Conservation (phyloP, 1,139 yeast species). For the Zygosaccharomyces sapae region DNA sequence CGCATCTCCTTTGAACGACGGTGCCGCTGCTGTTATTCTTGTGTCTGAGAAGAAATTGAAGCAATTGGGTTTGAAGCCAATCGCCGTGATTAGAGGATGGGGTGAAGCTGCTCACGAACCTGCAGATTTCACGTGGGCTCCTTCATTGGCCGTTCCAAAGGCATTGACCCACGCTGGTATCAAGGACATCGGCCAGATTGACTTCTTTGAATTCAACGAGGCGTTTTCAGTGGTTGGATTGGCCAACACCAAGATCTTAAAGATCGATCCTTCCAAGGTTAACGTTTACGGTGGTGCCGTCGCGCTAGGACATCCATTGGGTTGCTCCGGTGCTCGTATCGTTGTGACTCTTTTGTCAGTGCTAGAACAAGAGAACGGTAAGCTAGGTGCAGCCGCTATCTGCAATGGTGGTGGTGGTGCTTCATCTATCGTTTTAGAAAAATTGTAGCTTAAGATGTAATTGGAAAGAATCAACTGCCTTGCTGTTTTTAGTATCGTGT, state of each 20-base stretch:
- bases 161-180: constrained; percentile 85
- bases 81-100: constrained; percentile 88
- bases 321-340: constrained; percentile 96
- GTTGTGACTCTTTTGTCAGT: constrained; percentile 77
- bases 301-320: constrained; percentile 95
- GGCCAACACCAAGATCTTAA: constrained; percentile 76
- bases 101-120: constrained; percentile 98
- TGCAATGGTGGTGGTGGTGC: constrained; percentile 99
- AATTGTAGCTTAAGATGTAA: constrained; percentile 26
- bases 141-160: constrained; percentile 89
- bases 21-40: constrained; percentile 90
- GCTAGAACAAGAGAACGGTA: constrained; percentile 80
- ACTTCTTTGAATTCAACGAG: constrained; percentile 83
- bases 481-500: background rate
- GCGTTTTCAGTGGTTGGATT: constrained; percentile 95
- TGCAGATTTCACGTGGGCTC: constrained; percentile 91
- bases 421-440: constrained; percentile 73
- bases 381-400: constrained; percentile 88
- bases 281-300: constrained; percentile 98
- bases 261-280: constrained; percentile 62
- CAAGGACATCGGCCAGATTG: constrained; percentile 46
- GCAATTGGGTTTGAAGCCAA: constrained; percentile 80
- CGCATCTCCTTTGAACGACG: constrained; percentile 93
- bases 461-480: background rate
- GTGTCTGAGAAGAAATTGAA: constrained; percentile 77